Evolutionary conservation across 1,284 basidiomycete genomes (phyloP), one percentile per base, ranked within the genome.

Genomic region (Ustilago nuda): DNA sequence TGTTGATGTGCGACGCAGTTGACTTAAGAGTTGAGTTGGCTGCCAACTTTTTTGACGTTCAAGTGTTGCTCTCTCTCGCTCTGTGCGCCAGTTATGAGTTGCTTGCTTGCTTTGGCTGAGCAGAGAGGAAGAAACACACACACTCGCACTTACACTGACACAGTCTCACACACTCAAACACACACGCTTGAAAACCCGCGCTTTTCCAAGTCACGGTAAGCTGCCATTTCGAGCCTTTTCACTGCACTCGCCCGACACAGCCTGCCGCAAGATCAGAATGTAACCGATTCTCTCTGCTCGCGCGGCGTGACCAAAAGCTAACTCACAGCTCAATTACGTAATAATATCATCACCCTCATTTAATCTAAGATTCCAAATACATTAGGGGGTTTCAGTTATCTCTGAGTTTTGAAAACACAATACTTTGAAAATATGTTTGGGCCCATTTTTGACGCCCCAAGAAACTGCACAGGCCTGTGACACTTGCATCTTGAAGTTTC

Each of bases 1-100:
- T 37, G 53, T 37, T 36, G 27, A 55, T 55, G 53, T 51, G 46
- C 57, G 57, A 59, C 46, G 43, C 43, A 45, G 19, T 19, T 45
- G 43, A 43, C 6, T 50, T 50, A 41, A 19, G 12, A 45, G 19
- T 19, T 45, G 43, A 43, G 17, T 50, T 50, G 55, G n/a, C 13
- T 46, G 27, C 23, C 8, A 50, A 50, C 48, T 33, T 37, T 56
- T 37, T 56, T 27, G 23, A 27, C 23, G 33, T 35, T 56, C n/a
- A 56, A 17, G 32, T 58, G 39, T 58, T 58, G 32, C 27, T 58
- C 41, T 58, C 33, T 36, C 45, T 48, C 33, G 1, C 30, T 57
- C 32, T 57, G 43, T 39, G 30, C 33, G 19, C 32, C 48, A 50
- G 27, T 30, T 32, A 50, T 32, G 48, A 50, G 8, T 50, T 27